Evolutionary conservation across 306 rosid genomes (phyloP).

Genomic region (Begonia loranthoides): DNA sequence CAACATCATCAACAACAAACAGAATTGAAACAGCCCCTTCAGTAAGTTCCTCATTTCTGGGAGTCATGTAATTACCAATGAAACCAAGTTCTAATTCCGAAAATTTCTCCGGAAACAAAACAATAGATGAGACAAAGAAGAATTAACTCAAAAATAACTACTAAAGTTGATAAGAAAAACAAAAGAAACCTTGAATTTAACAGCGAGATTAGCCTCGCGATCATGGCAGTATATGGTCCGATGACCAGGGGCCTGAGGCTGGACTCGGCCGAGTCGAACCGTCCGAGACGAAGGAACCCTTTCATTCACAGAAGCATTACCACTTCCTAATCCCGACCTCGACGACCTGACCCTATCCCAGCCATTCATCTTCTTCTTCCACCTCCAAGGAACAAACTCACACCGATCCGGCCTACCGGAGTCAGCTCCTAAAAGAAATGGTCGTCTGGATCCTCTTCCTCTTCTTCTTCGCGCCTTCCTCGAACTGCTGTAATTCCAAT

Average conservation of each 20-base stretch:
- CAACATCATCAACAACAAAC: no score
- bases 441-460: background rate
- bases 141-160: no score
- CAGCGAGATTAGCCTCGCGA: slow-evolving; percentile 57
- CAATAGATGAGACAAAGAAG: no score
- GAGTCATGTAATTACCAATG: no score
- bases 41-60: no score
- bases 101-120: no score
- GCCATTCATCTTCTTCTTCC: slow-evolving; percentile 42
- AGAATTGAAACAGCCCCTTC: no score
- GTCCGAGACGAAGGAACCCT: slow-evolving; percentile 38
- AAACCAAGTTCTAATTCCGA: no score
- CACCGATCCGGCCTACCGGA: slow-evolving; percentile 13
- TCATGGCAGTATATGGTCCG: slow-evolving; percentile 87
- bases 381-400: background rate
- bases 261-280: slow-evolving; percentile 80
- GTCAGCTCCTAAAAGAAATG: background rate
- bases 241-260: slow-evolving; percentile 83
- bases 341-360: slow-evolving; percentile 47
- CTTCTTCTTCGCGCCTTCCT: background rate
- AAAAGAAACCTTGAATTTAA: slow-evolving; percentile 56
- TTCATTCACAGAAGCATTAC: slow-evolving; percentile 18
- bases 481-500: background rate
- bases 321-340: slow-evolving; percentile 14
- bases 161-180: no score